Evolutionary conservation across 108 stramenopile genomes (phyloP).

Genomic region (Craspedostauros australis): DNA sequence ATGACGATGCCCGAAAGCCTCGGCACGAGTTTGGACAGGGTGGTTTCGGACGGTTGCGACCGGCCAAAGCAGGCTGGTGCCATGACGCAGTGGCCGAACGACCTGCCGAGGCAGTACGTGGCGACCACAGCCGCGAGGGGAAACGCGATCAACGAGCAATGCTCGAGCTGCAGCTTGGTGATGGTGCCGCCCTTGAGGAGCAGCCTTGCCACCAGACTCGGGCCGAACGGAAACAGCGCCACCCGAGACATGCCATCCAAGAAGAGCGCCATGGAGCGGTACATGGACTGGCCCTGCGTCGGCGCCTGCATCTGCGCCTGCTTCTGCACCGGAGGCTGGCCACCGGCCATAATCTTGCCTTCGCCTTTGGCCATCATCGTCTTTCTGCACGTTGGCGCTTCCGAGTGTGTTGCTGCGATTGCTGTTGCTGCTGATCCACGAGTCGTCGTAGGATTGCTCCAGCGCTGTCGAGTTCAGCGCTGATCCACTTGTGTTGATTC

Average conservation of each 20-base stretch:
- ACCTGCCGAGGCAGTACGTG: conserved; percentile 11
- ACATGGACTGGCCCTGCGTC: too few species aligned
- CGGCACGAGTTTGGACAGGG: too few species aligned
- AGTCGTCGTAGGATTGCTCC: too few species aligned
- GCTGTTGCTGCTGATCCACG: too few species aligned
- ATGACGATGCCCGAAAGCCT: conserved; percentile 16
- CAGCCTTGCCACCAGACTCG: conserved; percentile 22
- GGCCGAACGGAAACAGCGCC: conserved; percentile 24
- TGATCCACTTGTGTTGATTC: too few species aligned
- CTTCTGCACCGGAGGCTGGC: too few species aligned
- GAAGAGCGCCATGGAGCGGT: conserved; percentile 23
- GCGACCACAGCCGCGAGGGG: conserved; percentile 12
- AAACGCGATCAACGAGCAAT: conserved; percentile 11
- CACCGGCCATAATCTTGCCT: too few species aligned
- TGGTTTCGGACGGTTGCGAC: conserved; percentile 1
- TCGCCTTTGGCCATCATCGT: too few species aligned
- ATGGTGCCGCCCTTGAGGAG: background rate
- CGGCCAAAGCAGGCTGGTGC: background rate
- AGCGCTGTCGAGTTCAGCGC: too few species aligned
- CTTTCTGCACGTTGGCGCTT: too few species aligned
- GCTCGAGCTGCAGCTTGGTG: background rate
- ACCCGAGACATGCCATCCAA: conserved; percentile 30
- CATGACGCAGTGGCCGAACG: conserved; percentile 2
- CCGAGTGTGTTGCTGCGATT: too few species aligned
- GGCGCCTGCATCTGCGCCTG: too few species aligned